phyloP scores from a whole-genome alignment of 768 basidiomycete genomes.

The Megacollybia marginata region DNA sequence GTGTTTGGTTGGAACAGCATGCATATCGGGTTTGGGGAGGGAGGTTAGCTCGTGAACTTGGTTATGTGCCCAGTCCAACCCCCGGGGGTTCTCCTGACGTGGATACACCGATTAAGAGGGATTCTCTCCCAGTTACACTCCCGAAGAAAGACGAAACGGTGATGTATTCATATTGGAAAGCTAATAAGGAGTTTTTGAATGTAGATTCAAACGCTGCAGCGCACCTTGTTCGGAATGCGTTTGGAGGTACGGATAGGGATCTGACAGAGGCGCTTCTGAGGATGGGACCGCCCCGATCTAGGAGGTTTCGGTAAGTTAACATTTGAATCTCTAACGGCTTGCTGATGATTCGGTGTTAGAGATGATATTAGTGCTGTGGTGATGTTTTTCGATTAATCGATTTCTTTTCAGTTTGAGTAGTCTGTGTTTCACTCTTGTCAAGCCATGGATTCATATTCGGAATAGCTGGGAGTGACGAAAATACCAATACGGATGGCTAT shows the following conservation, averaged over 20 bases:
- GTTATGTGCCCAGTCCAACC: too few species aligned
- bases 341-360: slow-evolving; percentile 18
- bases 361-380: slow-evolving; percentile 11
- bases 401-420: too few species aligned
- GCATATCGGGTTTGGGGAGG: neutral
- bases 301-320: slow-evolving; percentile 12
- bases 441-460: too few species aligned
- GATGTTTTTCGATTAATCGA: neutral
- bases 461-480: too few species aligned
- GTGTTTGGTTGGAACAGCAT: slow-evolving; percentile 32
- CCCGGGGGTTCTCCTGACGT: too few species aligned
- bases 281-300: slow-evolving; percentile 27
- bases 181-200: slow-evolving; percentile 31
- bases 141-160: slow-evolving; percentile 22
- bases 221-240: slow-evolving; percentile 46
- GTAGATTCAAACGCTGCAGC: slow-evolving; percentile 37
- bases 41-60: too few species aligned
- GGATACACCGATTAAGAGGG: slow-evolving; percentile 1
- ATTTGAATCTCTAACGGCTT: too few species aligned
- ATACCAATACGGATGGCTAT: too few species aligned
- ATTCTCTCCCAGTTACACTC: slow-evolving; percentile 21
- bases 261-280: slow-evolving; percentile 31
- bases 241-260: slow-evolving; percentile 43
- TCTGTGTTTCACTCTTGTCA: too few species aligned
- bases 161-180: slow-evolving; percentile 28